Evolutionary conservation across 2,329 filamentous ascomycete species (phyloP).

Genomic region (Xylariaceae sp.): DNA sequence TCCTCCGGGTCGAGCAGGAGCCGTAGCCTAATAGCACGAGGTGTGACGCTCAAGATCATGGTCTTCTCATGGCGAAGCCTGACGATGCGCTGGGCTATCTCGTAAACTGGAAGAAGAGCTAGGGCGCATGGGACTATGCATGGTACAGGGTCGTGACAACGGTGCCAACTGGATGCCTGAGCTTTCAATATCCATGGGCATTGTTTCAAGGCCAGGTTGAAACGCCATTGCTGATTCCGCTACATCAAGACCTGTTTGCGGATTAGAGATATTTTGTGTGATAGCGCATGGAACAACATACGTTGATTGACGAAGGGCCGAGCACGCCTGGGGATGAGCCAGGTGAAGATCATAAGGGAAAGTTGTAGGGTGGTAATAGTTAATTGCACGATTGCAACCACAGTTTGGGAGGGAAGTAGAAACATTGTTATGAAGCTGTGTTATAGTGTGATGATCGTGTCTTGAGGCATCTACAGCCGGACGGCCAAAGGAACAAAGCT

Average conservation of each 20-base stretch:
- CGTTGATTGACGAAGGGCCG: neutral
- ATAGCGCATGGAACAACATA: neutral
- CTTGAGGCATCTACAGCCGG: too few relatives aligned
- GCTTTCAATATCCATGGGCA: neutral
- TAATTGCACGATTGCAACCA: slow-evolving; percentile 3
- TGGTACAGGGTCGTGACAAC: neutral
- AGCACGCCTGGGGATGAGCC: neutral
- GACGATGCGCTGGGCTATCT: neutral
- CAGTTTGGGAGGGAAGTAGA: neutral
- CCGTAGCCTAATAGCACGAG: neutral
- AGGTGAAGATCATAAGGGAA: slow-evolving; percentile 1
- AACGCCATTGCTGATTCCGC: neutral
- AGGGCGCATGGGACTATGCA: neutral
- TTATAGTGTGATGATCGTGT: neutral
- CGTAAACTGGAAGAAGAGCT: neutral
- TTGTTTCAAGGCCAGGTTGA: neutral
- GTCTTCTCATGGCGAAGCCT: neutral
- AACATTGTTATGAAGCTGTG: neutral
- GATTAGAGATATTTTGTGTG: neutral
- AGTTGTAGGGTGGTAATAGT: slow-evolving; percentile 1
- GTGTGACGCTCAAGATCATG: neutral
- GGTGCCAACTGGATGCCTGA: neutral
- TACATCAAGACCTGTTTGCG: neutral
- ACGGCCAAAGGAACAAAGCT: too few relatives aligned
- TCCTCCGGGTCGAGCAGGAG: too few relatives aligned